Base-by-base conservation (phyloP, 2,329 filamentous ascomycete species). In the Cercospora beticola region DNA sequence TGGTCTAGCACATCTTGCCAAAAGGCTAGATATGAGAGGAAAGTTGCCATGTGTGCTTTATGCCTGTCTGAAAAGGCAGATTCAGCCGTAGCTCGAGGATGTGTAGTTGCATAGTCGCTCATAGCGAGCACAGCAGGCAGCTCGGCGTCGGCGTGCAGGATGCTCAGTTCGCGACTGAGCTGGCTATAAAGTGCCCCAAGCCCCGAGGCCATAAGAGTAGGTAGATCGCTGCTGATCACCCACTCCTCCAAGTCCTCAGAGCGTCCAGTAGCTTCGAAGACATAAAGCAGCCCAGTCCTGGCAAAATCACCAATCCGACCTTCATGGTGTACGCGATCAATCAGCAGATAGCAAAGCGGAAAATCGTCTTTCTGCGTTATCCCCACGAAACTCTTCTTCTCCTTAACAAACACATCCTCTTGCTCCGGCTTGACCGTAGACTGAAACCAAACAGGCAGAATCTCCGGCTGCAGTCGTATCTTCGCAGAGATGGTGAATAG, bases 1-100 rank as follows among this genome's bases (percentile, higher is more conserved):
- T 98, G 94, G 78, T 98, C 95, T 69, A 99, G 84, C 36, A 97
- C 94, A 79, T 99, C 95, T 81, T 99, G 95, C 95, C 95, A 99
- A 78, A 99, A 99, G 5, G 96, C 84, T 60, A 99, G 86, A 77
- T 98, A 96, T 0, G 95, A 97, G 52, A 99, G 85, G 76, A 99
- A 99, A 0, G 94, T 97, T 65, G 94, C 90, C 76, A 98, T 87
- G 75, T 97, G 92, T n/a, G 89, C 87, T 75, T 92, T 91, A 71
- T 96, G 93, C 68, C 93, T 88, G 0, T 86, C 83, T 2, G 90
- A 89, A 78, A 91, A 90, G 60, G 92, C 89, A 80, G 88, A 89
- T 75, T 93, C 88, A 72, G 94, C 87, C 76, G 92, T 88, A 74
- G 89, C 86, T 72, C 88, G 88, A 1, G 88, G 85, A n/a, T 85